Percentiles rank a stretch among this genome's conserved stretches.
Conservation (phyloP, 176 grass and related monocot species). For the Musa itinerans region DNA sequence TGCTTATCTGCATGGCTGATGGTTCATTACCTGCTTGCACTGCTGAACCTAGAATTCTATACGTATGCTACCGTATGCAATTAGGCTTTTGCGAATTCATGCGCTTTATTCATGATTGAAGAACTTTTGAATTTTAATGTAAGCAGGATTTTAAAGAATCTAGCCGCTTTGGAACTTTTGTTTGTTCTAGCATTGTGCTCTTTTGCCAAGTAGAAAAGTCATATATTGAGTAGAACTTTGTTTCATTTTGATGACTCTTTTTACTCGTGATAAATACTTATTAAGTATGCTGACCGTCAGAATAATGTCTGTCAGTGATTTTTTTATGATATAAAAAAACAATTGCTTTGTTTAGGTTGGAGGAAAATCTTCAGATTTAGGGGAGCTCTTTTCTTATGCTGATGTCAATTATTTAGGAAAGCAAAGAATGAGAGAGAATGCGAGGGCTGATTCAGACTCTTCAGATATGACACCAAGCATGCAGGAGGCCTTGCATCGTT, state of each 20-base stretch:
- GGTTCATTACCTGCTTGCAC: too few species aligned
- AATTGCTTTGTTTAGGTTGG: conserved; percentile 32
- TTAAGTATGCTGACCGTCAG: background rate
- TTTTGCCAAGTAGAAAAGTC: too few species aligned
- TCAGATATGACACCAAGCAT: conserved; percentile 87
- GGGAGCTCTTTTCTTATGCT: conserved; percentile 54
- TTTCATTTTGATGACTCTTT: background rate
- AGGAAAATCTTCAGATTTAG: conserved; percentile 41
- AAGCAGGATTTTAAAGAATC: too few species aligned
- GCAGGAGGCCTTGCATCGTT: conserved; percentile 87
- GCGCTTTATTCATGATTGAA: too few species aligned
- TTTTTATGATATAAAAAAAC: background rate
- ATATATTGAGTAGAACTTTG: background rate
- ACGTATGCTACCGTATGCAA: too few species aligned
- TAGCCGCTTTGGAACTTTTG: too few species aligned
- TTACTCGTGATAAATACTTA: background rate
- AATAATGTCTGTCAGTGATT: background rate
- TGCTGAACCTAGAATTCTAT: too few species aligned
- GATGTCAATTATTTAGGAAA: conserved; percentile 32
- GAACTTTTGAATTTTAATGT: too few species aligned
- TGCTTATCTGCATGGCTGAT: too few species aligned
- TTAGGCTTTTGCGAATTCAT: too few species aligned
- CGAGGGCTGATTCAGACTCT: conserved; percentile 42
- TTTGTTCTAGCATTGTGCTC: too few species aligned
- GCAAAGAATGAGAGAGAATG: conserved; percentile 32